A percentile compares a stretch with the other conserved stretches of the same genome.
These are phyloP conservation scores for Sporothrix dimorphospora DNA, from an alignment of 2,329 filamentous ascomycete species.

Conservation along the genomic window DNA sequence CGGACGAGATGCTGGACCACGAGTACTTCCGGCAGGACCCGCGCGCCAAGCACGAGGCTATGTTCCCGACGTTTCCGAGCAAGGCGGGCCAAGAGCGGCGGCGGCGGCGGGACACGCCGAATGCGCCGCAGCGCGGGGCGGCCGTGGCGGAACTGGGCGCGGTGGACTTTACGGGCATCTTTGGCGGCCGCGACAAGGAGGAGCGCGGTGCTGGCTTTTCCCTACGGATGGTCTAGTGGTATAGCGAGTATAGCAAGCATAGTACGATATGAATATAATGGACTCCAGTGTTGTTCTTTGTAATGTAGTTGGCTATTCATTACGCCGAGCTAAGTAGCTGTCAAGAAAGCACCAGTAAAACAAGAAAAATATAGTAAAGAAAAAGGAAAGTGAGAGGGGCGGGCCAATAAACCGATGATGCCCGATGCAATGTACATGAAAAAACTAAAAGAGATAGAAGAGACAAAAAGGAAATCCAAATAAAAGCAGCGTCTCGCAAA, in stretches of 20 bases:
- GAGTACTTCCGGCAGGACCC: conserved; percentile 89
- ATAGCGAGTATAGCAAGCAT: neutral
- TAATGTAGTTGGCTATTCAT: conserved; percentile 21
- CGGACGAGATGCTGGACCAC: conserved; percentile 74
- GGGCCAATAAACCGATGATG: neutral
- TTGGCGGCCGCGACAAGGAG: conserved; percentile 66
- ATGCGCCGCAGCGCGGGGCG: conserved; percentile 79
- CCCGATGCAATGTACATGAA: conserved; percentile 18
- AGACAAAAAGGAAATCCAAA: conserved; percentile 3
- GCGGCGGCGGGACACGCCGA: conserved; percentile 71
- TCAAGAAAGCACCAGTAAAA: neutral
- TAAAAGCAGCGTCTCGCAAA: conserved; percentile 23
- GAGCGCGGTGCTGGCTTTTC: conserved; percentile 68
- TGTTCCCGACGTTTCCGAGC: conserved; percentile 97
- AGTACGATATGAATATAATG: neutral
- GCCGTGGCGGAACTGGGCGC: conserved; percentile 60
- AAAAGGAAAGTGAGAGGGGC: neutral
- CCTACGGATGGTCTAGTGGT: conserved; percentile 60
- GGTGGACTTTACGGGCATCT: conserved; percentile 72
- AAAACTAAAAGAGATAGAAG: neutral
- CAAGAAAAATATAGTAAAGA: neutral
- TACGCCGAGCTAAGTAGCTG: conserved; percentile 23
- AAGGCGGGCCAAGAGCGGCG: conserved; percentile 91
- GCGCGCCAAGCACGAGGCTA: conserved; percentile 81
- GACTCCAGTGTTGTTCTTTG: neutral